Percentiles rank a stretch among this genome's conserved stretches.
Evolutionary conservation across 2,329 filamentous ascomycete species (phyloP).

Genomic region (Pseudomassariella vexata): DNA sequence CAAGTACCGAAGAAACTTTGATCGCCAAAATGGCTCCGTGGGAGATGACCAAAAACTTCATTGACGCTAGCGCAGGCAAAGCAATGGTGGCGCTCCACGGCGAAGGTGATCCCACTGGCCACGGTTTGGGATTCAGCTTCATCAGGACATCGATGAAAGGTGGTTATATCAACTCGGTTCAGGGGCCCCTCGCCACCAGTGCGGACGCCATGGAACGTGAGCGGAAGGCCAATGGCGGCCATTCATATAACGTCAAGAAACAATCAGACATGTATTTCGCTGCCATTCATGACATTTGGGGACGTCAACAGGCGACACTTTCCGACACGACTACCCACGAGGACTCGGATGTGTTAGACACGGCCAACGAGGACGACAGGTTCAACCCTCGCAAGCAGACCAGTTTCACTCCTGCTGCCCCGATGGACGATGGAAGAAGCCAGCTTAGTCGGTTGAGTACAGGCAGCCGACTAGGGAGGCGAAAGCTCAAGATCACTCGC

Average conservation of each 20-base stretch:
- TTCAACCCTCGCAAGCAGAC: constrained; percentile 66
- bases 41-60: constrained; percentile 94
- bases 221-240: constrained; percentile 82
- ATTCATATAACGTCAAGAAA: constrained; percentile 94
- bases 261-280: constrained; percentile 91
- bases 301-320: constrained; percentile 74
- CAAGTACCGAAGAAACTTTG: constrained; percentile 60
- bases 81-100: constrained; percentile 95
- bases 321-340: constrained; percentile 65
- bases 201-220: constrained; percentile 85
- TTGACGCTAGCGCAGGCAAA: constrained; percentile 88
- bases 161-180: constrained; percentile 79
- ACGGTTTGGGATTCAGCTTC: constrained; percentile 92
- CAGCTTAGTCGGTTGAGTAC: constrained; percentile 70
- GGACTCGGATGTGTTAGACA: constrained; percentile 52
- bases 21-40: constrained; percentile 90
- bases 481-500: constrained; percentile 68
- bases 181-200: constrained; percentile 57
- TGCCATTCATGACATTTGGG: constrained; percentile 89
- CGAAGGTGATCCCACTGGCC: constrained; percentile 88
- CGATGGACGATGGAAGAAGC: constrained; percentile 71
- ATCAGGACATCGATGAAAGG: constrained; percentile 99
- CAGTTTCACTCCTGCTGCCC: constrained; percentile 61
- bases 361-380: constrained; percentile 57
- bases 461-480: constrained; percentile 61